Conservation (phyloP, 768 basidiomycete species). For the Tricholoma furcatifolium region DNA sequence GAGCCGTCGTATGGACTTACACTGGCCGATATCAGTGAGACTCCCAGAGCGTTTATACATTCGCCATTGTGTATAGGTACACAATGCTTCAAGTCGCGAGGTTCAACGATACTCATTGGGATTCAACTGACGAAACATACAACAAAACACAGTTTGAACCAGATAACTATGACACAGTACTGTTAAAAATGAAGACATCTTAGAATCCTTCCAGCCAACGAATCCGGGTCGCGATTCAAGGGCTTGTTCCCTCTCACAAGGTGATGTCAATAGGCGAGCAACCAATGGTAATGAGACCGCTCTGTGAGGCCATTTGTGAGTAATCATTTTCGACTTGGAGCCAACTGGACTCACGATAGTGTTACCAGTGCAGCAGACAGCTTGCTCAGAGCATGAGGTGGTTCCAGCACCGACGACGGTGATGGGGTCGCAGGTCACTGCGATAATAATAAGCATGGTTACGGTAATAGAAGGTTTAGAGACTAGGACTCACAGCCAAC, state of each 20-base stretch:
- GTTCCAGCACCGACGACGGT: constrained; percentile 4
- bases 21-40: too few relatives aligned
- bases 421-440: constrained; percentile 17
- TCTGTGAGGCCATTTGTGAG: constrained; percentile 4
- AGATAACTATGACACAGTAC: too few relatives aligned
- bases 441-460: background rate
- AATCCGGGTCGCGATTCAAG: background rate
- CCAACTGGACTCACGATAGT: constrained; percentile 13
- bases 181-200: too few relatives aligned
- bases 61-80: too few relatives aligned
- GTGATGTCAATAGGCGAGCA: constrained; percentile 18
- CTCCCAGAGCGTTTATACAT: too few relatives aligned
- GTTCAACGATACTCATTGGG: too few relatives aligned
- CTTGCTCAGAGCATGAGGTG: constrained; percentile 10
- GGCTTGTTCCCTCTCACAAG: background rate
- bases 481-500: constrained; percentile 16
- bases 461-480: too few relatives aligned
- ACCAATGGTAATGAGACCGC: constrained; percentile 14
- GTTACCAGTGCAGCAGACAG: constrained; percentile 20
- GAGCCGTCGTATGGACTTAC: too few relatives aligned
- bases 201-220: background rate
- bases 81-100: too few relatives aligned
- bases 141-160: too few relatives aligned
- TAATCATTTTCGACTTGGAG: background rate
- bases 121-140: too few relatives aligned